Conservation (phyloP, 176 grass and related monocot species). For the Oryza officinalis region DNA sequence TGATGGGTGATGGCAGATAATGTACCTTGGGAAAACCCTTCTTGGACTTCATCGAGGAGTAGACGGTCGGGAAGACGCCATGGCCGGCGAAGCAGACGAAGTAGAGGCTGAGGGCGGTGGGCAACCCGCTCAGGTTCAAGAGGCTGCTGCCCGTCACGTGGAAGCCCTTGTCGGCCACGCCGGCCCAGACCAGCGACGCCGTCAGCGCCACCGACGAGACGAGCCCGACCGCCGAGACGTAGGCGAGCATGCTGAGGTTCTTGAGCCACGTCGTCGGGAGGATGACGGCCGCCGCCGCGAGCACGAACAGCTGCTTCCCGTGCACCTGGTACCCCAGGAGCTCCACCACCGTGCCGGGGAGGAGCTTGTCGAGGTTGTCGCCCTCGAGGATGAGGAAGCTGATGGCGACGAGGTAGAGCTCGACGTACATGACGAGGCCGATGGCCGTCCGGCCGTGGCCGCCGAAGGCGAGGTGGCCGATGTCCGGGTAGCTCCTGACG, state of each 20-base stretch:
- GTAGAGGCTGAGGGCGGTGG: slow-evolving; percentile 54
- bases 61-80: slow-evolving; percentile 63
- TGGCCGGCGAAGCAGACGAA: slow-evolving; percentile 67
- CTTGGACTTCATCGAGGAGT: slow-evolving; percentile 51
- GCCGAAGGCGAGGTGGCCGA: slow-evolving; percentile 58
- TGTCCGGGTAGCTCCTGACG: slow-evolving; percentile 52
- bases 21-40: slow-evolving; percentile 53
- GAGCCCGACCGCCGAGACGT: slow-evolving; percentile 56
- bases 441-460: slow-evolving; percentile 38
- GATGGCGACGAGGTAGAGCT: slow-evolving; percentile 52
- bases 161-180: slow-evolving; percentile 48
- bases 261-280: slow-evolving; percentile 29
- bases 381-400: slow-evolving; percentile 57
- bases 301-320: slow-evolving; percentile 48
- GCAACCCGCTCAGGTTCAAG: slow-evolving; percentile 40
- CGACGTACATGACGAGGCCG: slow-evolving; percentile 53
- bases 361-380: slow-evolving; percentile 54
- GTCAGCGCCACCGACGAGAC: slow-evolving; percentile 54
- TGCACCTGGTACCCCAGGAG: slow-evolving; percentile 30
- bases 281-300: slow-evolving; percentile 36
- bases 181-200: slow-evolving; percentile 56
- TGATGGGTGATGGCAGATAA: too few species aligned
- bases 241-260: slow-evolving; percentile 47
- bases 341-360: not conserved
- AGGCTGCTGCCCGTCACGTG: not conserved